These are phyloP conservation scores for Dittrichia graveolens DNA, from an alignment of 129 eudicot species.

Conservation along the genomic window DNA sequence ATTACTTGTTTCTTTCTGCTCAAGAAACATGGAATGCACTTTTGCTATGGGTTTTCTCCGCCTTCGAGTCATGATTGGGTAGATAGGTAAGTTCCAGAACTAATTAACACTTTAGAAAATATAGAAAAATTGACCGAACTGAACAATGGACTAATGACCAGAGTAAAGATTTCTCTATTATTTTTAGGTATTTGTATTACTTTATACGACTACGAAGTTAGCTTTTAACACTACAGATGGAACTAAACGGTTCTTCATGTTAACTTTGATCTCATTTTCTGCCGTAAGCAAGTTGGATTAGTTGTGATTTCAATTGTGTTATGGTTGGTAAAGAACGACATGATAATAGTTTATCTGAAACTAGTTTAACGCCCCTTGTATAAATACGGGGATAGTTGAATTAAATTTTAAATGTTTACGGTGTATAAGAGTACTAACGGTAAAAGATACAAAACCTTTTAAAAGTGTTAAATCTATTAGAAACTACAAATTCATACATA, in stretches of 20 bases:
- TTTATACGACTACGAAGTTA: not conserved
- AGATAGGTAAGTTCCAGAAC: not conserved
- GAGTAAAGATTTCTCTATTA: not conserved
- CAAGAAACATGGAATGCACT: slow-evolving; percentile 28
- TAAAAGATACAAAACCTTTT: no score
- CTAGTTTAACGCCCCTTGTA: no score
- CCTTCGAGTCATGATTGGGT: not conserved
- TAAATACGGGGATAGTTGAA: no score
- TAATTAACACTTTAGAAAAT: not conserved
- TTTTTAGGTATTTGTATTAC: not conserved
- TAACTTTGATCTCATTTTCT: no score
- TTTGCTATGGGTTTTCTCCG: not conserved
- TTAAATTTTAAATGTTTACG: no score
- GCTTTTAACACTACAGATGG: not conserved
- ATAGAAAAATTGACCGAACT: not conserved
- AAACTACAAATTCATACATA: no score
- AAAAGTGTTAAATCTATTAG: no score
- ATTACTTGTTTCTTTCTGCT: slow-evolving; percentile 38
- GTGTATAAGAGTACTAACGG: no score
- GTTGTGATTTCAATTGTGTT: no score
- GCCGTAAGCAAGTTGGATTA: not conserved
- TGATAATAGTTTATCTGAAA: slow-evolving; percentile 4
- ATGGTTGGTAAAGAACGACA: not conserved
- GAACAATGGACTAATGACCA: not conserved
- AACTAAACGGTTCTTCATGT: not conserved